Evolutionary conservation across 352 stramenopile species (phyloP).

Genomic region (Pythium aquatile): DNA sequence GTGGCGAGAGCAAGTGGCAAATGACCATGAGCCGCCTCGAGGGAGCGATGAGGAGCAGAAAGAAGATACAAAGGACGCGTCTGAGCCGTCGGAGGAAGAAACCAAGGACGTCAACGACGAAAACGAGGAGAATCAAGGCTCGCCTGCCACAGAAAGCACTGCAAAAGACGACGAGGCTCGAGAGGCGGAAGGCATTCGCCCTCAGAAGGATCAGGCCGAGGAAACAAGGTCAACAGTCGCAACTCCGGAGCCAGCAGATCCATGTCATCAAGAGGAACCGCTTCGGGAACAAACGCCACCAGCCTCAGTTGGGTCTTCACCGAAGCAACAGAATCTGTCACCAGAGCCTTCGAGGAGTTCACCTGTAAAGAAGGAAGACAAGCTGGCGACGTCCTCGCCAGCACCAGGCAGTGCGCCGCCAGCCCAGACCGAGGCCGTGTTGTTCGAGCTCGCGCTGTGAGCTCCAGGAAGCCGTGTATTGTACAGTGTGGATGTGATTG

Average conservation of each 20-base stretch:
- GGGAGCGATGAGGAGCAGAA: not conserved
- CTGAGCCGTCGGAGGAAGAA: not conserved
- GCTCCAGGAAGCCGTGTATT: not conserved
- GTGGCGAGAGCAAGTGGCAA: slow-evolving; percentile 45
- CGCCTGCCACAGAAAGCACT: too few species aligned
- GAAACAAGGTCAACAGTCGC: not conserved
- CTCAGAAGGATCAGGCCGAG: not conserved
- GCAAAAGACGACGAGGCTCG: slow-evolving; percentile 11
- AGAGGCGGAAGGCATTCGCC: slow-evolving; percentile 1
- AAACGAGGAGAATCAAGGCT: slow-evolving; percentile 2
- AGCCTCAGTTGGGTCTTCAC: not conserved
- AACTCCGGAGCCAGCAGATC: not conserved
- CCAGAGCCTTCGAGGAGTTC: not conserved
- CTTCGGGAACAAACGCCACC: not conserved
- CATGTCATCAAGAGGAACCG: not conserved
- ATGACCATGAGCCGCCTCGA: slow-evolving; percentile 1
- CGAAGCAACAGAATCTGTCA: not conserved
- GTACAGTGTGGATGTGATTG: slow-evolving; percentile 9
- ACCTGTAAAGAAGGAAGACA: not conserved
- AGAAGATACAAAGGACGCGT: slow-evolving; percentile 3
- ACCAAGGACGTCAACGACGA: not conserved
- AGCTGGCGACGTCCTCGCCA: not conserved
- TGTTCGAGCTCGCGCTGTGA: slow-evolving; percentile 73
- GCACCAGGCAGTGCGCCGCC: not conserved
- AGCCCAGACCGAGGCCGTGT: slow-evolving; percentile 31